A percentile compares a stretch with the other conserved stretches of the same genome.
phyloP scores from a whole-genome alignment of 2,329 filamentous ascomycete species.

The Ascochyta lentis region DNA sequence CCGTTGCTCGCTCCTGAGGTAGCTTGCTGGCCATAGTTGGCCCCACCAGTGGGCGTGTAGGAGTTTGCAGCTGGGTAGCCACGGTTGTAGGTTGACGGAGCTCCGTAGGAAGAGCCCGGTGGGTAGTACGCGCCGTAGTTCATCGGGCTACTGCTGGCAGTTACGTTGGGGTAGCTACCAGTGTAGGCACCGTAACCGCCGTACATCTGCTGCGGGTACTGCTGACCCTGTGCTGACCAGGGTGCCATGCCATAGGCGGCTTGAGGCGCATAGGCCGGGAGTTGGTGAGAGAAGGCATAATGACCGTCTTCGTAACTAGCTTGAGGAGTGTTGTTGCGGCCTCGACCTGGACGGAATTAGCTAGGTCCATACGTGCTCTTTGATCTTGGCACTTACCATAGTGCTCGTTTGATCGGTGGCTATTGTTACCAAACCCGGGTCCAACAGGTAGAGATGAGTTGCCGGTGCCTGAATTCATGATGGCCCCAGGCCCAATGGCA shows the following conservation, averaged over 20 bases:
- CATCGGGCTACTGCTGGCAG: slow-evolving; percentile 40
- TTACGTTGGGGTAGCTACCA: slow-evolving; percentile 28
- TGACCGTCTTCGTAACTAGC: slow-evolving; percentile 35
- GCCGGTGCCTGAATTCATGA: slow-evolving; percentile 31
- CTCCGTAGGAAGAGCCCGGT: slow-evolving; percentile 31
- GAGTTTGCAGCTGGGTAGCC: slow-evolving; percentile 24
- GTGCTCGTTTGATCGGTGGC: slow-evolving; percentile 33
- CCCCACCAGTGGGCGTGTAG: slow-evolving; percentile 23
- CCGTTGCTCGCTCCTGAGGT: slow-evolving; percentile 12
- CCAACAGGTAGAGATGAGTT: slow-evolving; percentile 37
- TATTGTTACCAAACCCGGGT: slow-evolving; percentile 41
- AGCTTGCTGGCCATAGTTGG: slow-evolving; percentile 25
- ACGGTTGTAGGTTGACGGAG: slow-evolving; percentile 33
- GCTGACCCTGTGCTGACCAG: slow-evolving; percentile 31
- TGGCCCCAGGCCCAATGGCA: slow-evolving; percentile 48
- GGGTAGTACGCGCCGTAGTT: slow-evolving; percentile 43
- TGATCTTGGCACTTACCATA: slow-evolving; percentile 29
- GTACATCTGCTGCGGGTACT: slow-evolving; percentile 30
- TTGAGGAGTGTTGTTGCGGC: slow-evolving; percentile 26
- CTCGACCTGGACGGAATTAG: slow-evolving; percentile 28
- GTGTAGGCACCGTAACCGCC: slow-evolving; percentile 29
- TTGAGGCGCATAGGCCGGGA: slow-evolving; percentile 35
- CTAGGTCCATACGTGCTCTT: background rate
- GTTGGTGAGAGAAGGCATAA: slow-evolving; percentile 43
- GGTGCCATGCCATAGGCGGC: slow-evolving; percentile 34